phyloP scores from a whole-genome alignment of 2,329 filamentous ascomycete species.

The Pleoardoris graminearum region DNA sequence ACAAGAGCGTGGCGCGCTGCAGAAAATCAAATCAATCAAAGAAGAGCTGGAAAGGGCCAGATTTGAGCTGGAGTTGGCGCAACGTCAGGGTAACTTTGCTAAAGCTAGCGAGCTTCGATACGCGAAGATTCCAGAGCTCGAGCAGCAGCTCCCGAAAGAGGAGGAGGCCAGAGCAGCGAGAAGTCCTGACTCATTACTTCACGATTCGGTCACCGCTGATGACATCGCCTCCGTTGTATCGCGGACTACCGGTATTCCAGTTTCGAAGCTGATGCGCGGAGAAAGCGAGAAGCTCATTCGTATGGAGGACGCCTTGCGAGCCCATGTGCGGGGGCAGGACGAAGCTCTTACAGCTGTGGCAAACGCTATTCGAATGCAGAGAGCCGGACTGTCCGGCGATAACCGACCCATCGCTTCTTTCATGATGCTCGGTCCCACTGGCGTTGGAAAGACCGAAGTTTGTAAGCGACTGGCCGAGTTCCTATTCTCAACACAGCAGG shows the following conservation, averaged over 20 bases:
- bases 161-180: slow-evolving; percentile 47
- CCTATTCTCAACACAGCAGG: slow-evolving; percentile 87
- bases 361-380: slow-evolving; percentile 90
- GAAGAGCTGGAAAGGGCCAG: slow-evolving; percentile 85
- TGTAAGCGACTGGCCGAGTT: slow-evolving; percentile 95
- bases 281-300: slow-evolving; percentile 93
- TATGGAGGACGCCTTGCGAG: slow-evolving; percentile 87
- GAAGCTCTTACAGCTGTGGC: slow-evolving; percentile 89
- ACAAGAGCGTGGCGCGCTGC: slow-evolving; percentile 82
- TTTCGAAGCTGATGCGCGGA: slow-evolving; percentile 87
- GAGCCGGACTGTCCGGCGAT: slow-evolving; percentile 87
- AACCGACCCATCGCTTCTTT: slow-evolving; percentile 91
- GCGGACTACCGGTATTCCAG: slow-evolving; percentile 87
- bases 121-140: slow-evolving; percentile 78
- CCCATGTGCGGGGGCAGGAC: slow-evolving; percentile 88
- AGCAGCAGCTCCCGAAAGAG: slow-evolving; percentile 79
- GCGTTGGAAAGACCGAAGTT: slow-evolving; percentile 95
- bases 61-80: slow-evolving; percentile 83
- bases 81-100: slow-evolving; percentile 84
- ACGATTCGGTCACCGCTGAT: slow-evolving; percentile 92
- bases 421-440: slow-evolving; percentile 96
- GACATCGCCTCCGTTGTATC: slow-evolving; percentile 94
- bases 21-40: slow-evolving; percentile 83
- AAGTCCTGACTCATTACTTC: slow-evolving; percentile 66
- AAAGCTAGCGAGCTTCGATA: slow-evolving; percentile 91